Conservation (phyloP, 768 basidiomycete genomes). For the Porpolomopsis calyptriformis region DNA sequence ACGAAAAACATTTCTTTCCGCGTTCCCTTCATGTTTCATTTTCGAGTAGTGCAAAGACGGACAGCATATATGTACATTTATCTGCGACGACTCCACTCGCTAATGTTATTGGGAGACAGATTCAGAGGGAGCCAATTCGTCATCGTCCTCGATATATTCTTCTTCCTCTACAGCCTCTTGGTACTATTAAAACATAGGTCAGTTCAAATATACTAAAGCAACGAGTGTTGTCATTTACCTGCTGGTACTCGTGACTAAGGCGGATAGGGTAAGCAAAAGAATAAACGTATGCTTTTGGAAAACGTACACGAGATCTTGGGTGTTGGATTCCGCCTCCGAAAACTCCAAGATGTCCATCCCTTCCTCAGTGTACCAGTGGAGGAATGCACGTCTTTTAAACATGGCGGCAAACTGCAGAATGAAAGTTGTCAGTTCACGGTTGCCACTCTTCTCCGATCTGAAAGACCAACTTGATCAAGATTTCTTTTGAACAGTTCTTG, state of each 20-base stretch:
- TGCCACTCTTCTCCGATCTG: not conserved
- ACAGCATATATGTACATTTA: no score
- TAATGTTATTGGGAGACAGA: not conserved
- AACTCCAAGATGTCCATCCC: conserved; percentile 88
- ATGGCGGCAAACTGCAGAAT: conserved; percentile 55
- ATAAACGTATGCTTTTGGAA: conserved; percentile 4
- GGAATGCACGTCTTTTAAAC: conserved; percentile 78
- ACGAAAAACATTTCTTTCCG: no score
- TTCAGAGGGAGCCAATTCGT: conserved; percentile 16
- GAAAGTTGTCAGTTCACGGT: conserved; percentile 3
- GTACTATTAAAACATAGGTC: conserved; percentile 29
- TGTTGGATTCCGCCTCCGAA: conserved; percentile 79
- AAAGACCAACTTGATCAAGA: conserved; percentile 38
- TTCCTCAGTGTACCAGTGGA: conserved; percentile 79
- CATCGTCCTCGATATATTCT: conserved; percentile 32
- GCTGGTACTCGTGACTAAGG: conserved; percentile 77
- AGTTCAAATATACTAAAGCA: not conserved
- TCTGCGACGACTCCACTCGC: not conserved
- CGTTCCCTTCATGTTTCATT: no score
- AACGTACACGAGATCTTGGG: conserved; percentile 68
- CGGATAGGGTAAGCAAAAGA: conserved; percentile 4
- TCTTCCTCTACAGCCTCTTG: conserved; percentile 44
- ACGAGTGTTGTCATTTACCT: conserved; percentile 32
- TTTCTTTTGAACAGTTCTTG: conserved; percentile 80
- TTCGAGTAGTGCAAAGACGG: no score